Conservation (phyloP, 768 basidiomycete species). For the Tricholoma hemisulphureum region DNA sequence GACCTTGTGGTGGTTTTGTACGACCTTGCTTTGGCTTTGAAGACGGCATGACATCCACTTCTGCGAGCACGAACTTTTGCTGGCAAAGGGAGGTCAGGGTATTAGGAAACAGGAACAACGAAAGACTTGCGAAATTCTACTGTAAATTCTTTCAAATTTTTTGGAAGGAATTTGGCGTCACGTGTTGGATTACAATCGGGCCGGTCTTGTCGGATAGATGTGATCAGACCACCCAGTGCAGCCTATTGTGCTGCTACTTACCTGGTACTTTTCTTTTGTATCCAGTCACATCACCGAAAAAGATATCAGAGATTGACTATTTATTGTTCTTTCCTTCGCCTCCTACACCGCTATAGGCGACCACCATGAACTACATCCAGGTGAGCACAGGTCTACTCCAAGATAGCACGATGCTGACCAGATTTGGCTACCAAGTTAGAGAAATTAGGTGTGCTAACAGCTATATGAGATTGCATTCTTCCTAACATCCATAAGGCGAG, state of each 20-base stretch:
- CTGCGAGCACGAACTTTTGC: not conserved
- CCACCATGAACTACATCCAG: constrained; percentile 54
- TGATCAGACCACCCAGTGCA: no score
- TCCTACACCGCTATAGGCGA: not conserved
- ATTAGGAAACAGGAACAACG: not conserved
- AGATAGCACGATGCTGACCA: not conserved
- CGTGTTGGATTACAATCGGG: not conserved
- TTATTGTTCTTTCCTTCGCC: not conserved
- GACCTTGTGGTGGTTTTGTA: constrained; percentile 50
- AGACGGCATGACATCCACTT: constrained; percentile 36
- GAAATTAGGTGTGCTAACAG: constrained; percentile 63
- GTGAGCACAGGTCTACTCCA: constrained; percentile 25
- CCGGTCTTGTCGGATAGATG: not conserved
- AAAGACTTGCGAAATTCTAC: not conserved
- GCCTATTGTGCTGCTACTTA: no score
- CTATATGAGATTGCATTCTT: not conserved
- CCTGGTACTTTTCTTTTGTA: not conserved
- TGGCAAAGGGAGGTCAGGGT: not conserved
- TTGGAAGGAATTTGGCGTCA: not conserved
- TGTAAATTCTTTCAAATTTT: not conserved
- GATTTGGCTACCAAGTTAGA: constrained; percentile 45
- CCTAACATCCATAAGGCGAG: constrained; percentile 70
- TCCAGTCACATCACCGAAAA: not conserved
- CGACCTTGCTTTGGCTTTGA: constrained; percentile 51
- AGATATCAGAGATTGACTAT: no score